A percentile compares a stretch with the other conserved stretches of the same genome.
phyloP scores from a whole-genome alignment of 2,329 filamentous ascomycete species.

The Chalara sp. region DNA sequence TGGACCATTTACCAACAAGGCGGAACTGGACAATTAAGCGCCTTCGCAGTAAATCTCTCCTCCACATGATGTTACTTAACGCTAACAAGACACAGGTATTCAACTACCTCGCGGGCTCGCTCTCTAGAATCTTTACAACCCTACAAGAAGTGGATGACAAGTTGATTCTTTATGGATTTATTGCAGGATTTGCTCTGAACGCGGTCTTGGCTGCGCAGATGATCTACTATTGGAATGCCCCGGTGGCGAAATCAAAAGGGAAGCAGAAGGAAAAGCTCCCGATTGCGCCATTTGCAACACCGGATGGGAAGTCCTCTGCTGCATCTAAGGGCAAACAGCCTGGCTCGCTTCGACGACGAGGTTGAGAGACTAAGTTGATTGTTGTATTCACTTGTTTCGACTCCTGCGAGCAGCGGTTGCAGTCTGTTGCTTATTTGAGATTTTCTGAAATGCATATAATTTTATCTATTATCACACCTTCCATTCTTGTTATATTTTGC shows the following conservation, averaged over 20 bases:
- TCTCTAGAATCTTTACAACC: constrained; percentile 95
- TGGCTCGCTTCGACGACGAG: constrained; percentile 23
- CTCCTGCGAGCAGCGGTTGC: constrained; percentile 1
- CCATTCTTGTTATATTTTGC: too few species aligned
- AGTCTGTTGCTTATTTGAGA: neutral
- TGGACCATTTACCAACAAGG: constrained; percentile 76
- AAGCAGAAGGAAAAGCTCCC: constrained; percentile 32
- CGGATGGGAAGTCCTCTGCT: constrained; percentile 11
- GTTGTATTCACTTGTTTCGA: constrained; percentile 1
- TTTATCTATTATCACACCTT: too few species aligned
- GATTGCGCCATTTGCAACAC: constrained; percentile 4
- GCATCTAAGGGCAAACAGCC: constrained; percentile 24
- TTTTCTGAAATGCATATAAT: too few species aligned
- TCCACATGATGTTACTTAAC: neutral
- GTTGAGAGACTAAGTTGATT: neutral
- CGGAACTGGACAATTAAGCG: constrained; percentile 89
- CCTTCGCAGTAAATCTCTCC: constrained; percentile 69
- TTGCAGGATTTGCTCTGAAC: constrained; percentile 89
- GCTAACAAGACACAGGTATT: constrained; percentile 60
- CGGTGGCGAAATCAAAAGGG: constrained; percentile 38
- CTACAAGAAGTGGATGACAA: constrained; percentile 96
- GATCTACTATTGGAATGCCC: constrained; percentile 90
- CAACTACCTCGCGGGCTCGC: constrained; percentile 90
- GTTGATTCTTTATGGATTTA: constrained; percentile 89
- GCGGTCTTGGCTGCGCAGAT: constrained; percentile 81